A percentile compares a stretch with the other conserved stretches of the same genome.
Conservation (phyloP, 2,329 filamentous ascomycete genomes). For the Pseudonectria foliicola region DNA sequence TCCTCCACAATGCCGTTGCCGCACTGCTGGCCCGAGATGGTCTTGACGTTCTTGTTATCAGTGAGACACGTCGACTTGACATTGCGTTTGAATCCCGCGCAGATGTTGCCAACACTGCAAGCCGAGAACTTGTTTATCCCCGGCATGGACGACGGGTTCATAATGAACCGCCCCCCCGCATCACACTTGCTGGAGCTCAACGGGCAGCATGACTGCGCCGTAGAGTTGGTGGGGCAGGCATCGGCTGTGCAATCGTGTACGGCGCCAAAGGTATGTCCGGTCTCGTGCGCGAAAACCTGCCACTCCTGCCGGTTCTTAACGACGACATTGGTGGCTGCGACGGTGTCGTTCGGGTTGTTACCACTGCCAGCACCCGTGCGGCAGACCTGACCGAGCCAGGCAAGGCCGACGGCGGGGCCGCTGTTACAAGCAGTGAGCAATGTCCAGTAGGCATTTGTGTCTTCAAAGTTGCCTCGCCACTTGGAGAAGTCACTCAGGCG, state of each 20-base stretch:
- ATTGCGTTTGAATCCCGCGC: constrained; percentile 72
- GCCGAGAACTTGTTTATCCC: constrained; percentile 75
- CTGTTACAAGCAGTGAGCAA: constrained; percentile 77
- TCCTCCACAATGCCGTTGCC: constrained; percentile 95
- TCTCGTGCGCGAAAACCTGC: constrained; percentile 94
- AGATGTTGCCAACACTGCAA: constrained; percentile 90
- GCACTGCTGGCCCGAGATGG: constrained; percentile 77
- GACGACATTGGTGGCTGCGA: constrained; percentile 84
- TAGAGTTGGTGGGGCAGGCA: constrained; percentile 59
- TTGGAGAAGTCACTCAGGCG: constrained; percentile 81
- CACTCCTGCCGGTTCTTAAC: constrained; percentile 77
- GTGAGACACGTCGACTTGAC: constrained; percentile 72
- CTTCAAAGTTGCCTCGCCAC: constrained; percentile 73
- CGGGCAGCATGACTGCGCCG: constrained; percentile 66
- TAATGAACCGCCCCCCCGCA: constrained; percentile 75
- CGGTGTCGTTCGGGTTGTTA: constrained; percentile 55
- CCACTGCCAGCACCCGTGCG: constrained; percentile 49
- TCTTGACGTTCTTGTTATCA: constrained; percentile 77
- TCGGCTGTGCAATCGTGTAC: constrained; percentile 78
- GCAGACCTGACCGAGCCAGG: constrained; percentile 89
- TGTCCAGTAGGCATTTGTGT: constrained; percentile 90
- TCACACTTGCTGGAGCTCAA: constrained; percentile 61
- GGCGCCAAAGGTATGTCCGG: constrained; percentile 89
- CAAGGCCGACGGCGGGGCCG: constrained; percentile 77
- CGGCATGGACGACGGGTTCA: constrained; percentile 82